Conservation (phyloP, 768 basidiomycete species). For the Hortiboletus flavorubellus region DNA sequence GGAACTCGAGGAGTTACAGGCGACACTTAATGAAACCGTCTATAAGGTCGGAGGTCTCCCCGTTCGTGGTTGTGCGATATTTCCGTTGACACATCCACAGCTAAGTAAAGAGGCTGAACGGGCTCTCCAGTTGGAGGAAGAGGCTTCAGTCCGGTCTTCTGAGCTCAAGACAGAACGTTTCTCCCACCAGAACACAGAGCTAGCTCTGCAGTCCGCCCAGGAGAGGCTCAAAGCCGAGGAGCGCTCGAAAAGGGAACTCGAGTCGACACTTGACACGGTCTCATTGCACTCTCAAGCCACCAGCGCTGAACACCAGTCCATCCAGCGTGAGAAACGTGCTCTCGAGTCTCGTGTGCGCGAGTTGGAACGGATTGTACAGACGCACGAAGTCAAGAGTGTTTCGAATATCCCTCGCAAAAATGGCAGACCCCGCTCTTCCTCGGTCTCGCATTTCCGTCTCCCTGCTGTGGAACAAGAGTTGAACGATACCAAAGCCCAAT, state of each 20-base stretch:
- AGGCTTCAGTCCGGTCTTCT: constrained; percentile 46
- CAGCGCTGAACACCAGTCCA: constrained; percentile 38
- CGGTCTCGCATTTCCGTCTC: constrained; percentile 49
- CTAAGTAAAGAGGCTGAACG: constrained; percentile 56
- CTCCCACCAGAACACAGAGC: constrained; percentile 48
- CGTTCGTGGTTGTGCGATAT: background rate
- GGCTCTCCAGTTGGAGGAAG: constrained; percentile 51
- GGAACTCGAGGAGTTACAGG: constrained; percentile 35
- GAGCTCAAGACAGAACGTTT: constrained; percentile 57
- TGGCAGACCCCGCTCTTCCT: constrained; percentile 56
- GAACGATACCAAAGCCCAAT: constrained; percentile 40
- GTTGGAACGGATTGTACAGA: constrained; percentile 44
- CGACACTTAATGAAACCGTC: constrained; percentile 34
- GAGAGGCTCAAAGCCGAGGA: constrained; percentile 51
- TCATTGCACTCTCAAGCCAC: constrained; percentile 52
- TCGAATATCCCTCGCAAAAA: constrained; percentile 33
- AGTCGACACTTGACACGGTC: constrained; percentile 52
- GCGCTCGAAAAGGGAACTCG: constrained; percentile 49
- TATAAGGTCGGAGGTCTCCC: constrained; percentile 30
- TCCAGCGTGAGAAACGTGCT: constrained; percentile 55
- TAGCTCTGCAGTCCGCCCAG: constrained; percentile 45
- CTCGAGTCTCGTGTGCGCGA: constrained; percentile 59
- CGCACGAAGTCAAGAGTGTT: constrained; percentile 31
- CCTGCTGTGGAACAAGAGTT: constrained; percentile 56
- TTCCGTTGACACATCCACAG: constrained; percentile 33